Evolutionary conservation across 441 rosid genomes (phyloP), one percentile per base, ranked within the genome.

Genomic region (Jatropha multifida): DNA sequence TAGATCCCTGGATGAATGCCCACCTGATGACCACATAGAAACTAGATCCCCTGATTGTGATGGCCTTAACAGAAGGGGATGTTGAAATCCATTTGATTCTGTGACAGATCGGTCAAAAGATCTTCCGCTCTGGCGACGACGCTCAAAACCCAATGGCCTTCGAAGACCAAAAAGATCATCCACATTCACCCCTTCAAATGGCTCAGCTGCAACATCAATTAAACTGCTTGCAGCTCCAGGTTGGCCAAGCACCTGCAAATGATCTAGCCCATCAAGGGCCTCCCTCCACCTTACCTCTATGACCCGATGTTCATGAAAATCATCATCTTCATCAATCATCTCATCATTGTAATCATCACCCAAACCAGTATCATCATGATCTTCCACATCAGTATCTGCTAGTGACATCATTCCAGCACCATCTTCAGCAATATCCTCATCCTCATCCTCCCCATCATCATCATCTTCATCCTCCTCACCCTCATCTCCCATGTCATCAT

Each of bases 241-340:
- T 84, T 90, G 94, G 76, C 97, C 94, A 82, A 94, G 92, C 40
- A 91, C 94, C 81, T 91, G 97, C 83, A 94, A 83, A 83, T 91
- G 93, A 84, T 96, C 99, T 74, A 96, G 85, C 77, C 93, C 97
- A 85, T 96, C 97, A 80, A 94, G 90, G 74, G 96, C 96, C 83
- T 90, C 99, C 85, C 98, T 90, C 99, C 97, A 92, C 84, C 96
- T 84, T 67, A 91, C 97, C 85, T 92, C 98, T 85, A 94, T 90
- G 41, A 92, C 97, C 32, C 89, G 94, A 75, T 86, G 89, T 86
- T 90, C 98, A 78, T 91, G 93, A 82, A 92, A 94, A 82, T 94
- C 99, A 75, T 91, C 99, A 76, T 94, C 99, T 83, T 96, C 99
- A 79, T 96, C 99, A 76, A 92, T 82, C 97, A 96, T 90, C 66